Evolutionary conservation across 208 protist species (phyloP).

Genomic region (Hexamita inflata): DNA sequence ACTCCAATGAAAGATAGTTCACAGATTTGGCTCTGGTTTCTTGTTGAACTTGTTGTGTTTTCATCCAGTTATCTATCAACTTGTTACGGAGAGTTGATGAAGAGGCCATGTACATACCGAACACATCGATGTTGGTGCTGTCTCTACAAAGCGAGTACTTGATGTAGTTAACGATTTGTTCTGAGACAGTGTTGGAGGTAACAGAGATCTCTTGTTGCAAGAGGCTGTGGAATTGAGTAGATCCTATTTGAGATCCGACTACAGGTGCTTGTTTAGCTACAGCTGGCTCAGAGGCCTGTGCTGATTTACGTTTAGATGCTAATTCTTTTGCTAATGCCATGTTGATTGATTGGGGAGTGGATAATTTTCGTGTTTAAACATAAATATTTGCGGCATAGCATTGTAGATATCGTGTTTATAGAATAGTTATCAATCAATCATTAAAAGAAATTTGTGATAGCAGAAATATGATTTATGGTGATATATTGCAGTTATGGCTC

Average conservation of each 20-base stretch:
- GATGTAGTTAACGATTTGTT: conserved; percentile 21
- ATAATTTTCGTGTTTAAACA: too few species aligned
- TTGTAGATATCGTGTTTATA: too few species aligned
- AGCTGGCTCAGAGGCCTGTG: too few species aligned
- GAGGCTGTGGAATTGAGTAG: conserved; percentile 7
- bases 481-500: too few species aligned
- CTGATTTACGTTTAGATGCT: too few species aligned
- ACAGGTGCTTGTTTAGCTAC: too few species aligned
- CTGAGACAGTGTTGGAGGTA: neutral
- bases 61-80: conserved; percentile 34
- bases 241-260: conserved; percentile 13
- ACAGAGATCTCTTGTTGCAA: neutral
- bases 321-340: too few species aligned
- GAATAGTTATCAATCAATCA: too few species aligned
- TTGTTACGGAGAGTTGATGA: conserved; percentile 19
- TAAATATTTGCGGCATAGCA: too few species aligned
- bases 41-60: conserved; percentile 11
- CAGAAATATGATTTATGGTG: too few species aligned
- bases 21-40: conserved; percentile 1
- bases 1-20: conserved; percentile 42
- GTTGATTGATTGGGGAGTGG: too few species aligned
- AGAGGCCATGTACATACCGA: conserved; percentile 30
- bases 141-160: conserved; percentile 30
- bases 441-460: too few species aligned
- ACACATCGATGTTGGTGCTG: conserved; percentile 17